Conservation (phyloP, 495 filamentous ascomycete genomes). For the Penicillium arizonense region DNA sequence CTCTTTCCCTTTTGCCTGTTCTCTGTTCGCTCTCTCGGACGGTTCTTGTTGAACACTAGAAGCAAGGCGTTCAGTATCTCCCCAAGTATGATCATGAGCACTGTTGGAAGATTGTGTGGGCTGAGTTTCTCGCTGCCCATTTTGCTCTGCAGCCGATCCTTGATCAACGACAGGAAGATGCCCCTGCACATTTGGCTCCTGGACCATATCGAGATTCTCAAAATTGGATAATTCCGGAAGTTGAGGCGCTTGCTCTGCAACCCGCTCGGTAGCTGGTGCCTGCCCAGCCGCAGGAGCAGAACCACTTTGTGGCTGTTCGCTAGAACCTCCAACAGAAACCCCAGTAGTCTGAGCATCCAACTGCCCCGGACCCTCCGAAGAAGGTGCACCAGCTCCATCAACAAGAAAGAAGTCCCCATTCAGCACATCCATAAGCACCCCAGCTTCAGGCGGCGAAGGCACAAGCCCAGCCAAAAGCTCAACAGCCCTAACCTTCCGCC, state of each 20-base stretch:
- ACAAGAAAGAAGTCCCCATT: constrained; percentile 35
- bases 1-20: no score
- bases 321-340: background rate
- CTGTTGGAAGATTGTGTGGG: no score
- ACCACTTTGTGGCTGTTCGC: background rate
- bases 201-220: background rate
- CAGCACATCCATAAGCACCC: constrained; percentile 73
- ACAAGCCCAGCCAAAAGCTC: constrained; percentile 77
- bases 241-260: background rate
- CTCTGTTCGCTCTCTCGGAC: no score
- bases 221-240: background rate
- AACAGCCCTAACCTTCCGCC: constrained; percentile 66
- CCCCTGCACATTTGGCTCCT: background rate
- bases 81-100: no score
- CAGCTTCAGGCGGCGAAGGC: constrained; percentile 72
- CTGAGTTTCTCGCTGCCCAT: no score
- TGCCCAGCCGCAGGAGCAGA: background rate
- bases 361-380: background rate
- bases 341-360: background rate
- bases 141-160: background rate
- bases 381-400: background rate
- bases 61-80: no score
- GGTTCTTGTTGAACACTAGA: no score
- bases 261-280: background rate
- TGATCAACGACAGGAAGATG: background rate